Conservation (phyloP, 257 asterid genomes). For the Anisodus tanguticus region DNA sequence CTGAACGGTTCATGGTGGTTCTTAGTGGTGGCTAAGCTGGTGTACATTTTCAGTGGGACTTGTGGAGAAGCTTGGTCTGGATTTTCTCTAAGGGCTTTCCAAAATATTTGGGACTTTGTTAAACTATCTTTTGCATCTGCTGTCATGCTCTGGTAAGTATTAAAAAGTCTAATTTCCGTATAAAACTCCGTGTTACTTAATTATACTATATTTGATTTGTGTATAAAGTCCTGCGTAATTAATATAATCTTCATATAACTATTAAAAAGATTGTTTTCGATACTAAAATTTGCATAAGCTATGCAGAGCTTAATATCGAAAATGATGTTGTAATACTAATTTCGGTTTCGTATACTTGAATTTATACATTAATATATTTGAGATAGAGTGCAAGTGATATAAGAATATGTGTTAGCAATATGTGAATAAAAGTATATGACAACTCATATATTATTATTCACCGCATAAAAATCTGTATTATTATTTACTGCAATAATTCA, state of each 20-base stretch:
- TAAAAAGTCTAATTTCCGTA: no score
- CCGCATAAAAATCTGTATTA: background rate
- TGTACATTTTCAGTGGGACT: slow-evolving; percentile 53
- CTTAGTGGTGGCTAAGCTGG: slow-evolving; percentile 51
- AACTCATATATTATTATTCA: background rate
- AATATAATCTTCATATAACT: no score
- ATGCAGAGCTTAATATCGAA: background rate
- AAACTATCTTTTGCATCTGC: slow-evolving; percentile 62
- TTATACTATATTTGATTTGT: no score
- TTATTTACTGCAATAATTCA: no score
- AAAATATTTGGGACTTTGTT: slow-evolving; percentile 54
- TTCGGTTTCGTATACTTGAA: no score
- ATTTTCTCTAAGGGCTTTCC: slow-evolving; percentile 53
- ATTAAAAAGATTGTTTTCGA: no score
- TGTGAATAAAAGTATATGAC: no score
- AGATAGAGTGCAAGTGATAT: no score
- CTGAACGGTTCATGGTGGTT: slow-evolving; percentile 67
- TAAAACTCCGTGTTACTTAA: no score
- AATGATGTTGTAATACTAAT: no score
- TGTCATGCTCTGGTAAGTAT: slow-evolving; percentile 62
- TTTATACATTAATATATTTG: background rate
- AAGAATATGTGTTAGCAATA: background rate
- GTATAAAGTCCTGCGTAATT: no score
- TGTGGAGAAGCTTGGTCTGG: slow-evolving; percentile 69
- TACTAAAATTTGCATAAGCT: no score